These are phyloP conservation scores for Tuctoria greenei DNA, from an alignment of 176 grass and related monocot species.

Conservation along the genomic window DNA sequence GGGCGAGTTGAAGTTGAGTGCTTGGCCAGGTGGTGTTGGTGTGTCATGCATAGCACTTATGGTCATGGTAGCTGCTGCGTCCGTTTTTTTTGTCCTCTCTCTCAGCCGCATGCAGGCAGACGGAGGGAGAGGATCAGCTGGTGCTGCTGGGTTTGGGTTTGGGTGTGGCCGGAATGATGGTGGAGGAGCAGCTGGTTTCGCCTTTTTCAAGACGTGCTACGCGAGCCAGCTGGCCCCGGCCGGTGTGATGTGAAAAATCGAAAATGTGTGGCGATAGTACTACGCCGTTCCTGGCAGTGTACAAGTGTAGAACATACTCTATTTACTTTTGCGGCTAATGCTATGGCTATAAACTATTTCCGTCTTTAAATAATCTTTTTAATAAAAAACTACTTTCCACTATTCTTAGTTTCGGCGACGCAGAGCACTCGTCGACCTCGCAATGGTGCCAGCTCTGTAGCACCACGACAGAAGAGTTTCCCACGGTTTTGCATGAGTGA, in stretches of 20 bases:
- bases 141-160: background rate
- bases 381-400: no score
- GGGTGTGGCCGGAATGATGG: background rate
- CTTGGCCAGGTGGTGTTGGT: constrained; percentile 5
- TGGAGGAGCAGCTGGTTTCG: background rate
- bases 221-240: background rate
- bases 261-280: background rate
- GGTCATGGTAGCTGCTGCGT: background rate
- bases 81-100: background rate
- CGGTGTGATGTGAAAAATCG: background rate
- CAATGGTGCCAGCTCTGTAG: no score
- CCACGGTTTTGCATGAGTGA: no score
- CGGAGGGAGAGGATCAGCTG: background rate
- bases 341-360: no score
- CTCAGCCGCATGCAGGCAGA: background rate
- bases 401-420: no score
- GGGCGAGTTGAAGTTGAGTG: background rate
- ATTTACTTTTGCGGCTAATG: background rate
- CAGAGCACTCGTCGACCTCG: no score
- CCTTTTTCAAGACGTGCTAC: background rate
- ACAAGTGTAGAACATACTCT: background rate
- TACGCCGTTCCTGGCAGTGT: background rate
- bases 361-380: no score
- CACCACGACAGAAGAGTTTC: no score
- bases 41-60: background rate